Conservation (phyloP, 2,329 filamentous ascomycete genomes). For the Sclerotinia borealis region DNA sequence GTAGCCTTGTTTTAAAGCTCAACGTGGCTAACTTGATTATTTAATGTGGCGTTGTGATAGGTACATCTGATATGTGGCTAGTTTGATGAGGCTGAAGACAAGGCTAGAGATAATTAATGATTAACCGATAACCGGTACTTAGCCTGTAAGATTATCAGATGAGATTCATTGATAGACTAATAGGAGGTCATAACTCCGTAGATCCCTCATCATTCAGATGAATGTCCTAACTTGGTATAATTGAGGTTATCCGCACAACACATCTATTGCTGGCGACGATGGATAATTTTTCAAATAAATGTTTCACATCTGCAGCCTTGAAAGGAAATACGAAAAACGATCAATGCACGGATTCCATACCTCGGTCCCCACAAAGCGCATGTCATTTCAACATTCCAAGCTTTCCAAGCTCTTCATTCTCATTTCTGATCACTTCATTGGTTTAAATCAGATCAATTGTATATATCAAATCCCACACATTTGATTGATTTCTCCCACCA, state of each 20-base stretch:
- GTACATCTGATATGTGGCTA: not conserved
- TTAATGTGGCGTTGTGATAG: not conserved
- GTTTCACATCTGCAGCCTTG: too few species aligned
- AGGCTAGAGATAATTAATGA: not conserved
- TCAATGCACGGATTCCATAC: not conserved
- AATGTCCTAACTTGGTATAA: not conserved
- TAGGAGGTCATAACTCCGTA: not conserved
- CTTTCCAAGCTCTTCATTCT: not conserved
- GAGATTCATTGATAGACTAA: not conserved
- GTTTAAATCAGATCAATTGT: not conserved
- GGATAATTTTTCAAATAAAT: too few species aligned
- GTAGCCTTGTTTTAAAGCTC: constrained; percentile 9
- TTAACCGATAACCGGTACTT: too few species aligned
- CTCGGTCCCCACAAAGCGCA: not conserved
- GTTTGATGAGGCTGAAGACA: not conserved
- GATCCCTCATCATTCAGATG: not conserved
- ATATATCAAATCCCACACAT: not conserved
- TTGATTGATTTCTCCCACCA: not conserved
- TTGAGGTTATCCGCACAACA: not conserved
- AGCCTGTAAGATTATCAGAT: too few species aligned
- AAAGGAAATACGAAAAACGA: not conserved
- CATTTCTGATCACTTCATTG: not conserved
- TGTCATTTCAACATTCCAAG: not conserved
- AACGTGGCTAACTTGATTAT: constrained; percentile 6
- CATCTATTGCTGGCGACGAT: too few species aligned